Evolutionary conservation across 495 filamentous ascomycete genomes (phyloP), one percentile per base, ranked within the genome.

Genomic region (Cudoniella acicularis): DNA sequence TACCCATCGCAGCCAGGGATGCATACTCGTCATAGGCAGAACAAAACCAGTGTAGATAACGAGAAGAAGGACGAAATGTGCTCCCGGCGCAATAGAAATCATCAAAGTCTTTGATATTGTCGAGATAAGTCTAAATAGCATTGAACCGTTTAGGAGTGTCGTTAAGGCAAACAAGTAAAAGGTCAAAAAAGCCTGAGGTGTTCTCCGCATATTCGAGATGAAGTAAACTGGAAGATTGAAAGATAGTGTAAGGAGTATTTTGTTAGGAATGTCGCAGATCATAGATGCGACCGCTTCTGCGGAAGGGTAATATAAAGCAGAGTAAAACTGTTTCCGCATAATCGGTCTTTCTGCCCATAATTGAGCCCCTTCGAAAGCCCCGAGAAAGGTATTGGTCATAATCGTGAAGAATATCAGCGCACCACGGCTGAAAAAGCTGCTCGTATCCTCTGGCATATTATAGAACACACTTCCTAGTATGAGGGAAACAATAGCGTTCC

Each of bases 251-350:
- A 50, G 45, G 23, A 52, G 17, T 36, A 56, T 26, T 22, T 50
- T 40, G 71, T 90, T 89, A 0, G 91, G 92, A 6, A 90, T 67
- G 65, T 94, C 91, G 10, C 87, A 79, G 10, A 90, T 75, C 1
- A 86, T 86, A 42, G 89, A 82, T 1, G 89, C 89, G 30, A 94
- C 74, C 1, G 86, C 86, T 61, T 85, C 90, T 30, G 91, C 90
- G 2, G 86, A 78, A 11, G 91, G 90, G 1, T 87, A 85, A 66
- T 92, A 93, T 67, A 94, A 92, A n/a, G 91, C 92, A 67, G 94
- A 96, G 54, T 85, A 83, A 58, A 75, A 74, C 66, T 96, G 92
- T 67, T 96, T 96, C 67, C 95, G 91, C 57, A 96, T 90, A 63
- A 96, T 94, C 0, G 88, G 84, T 10, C 91, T 83, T 79, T 96